Base-by-base conservation (phyloP, 1,139 yeast genomes). In the Geotrichum restrictum region DNA sequence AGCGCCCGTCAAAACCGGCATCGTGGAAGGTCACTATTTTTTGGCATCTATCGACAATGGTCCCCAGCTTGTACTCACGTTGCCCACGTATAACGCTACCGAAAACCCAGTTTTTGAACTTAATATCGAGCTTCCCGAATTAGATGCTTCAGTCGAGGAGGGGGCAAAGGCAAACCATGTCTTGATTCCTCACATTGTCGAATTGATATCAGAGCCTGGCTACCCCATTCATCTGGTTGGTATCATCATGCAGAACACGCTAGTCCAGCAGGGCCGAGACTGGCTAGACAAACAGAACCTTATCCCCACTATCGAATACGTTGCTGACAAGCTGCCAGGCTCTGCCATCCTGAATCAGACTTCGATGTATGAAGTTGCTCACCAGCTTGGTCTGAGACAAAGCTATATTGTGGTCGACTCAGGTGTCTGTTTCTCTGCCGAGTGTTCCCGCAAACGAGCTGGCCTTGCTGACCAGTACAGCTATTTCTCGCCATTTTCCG, bases 81-180 rank as follows among this genome's bases (percentile, higher is more conserved):
- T 54, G 24, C 57, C 57, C 24, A n/a, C 45, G 13, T 54, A 54
- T 34, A 49, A 49, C 31, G 57, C 57, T 6, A 33, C 52, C n/a
- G 53, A 51, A 21, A 51, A 51, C 42, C 49, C 48, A 3, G 48
- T 45, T 21, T 54, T 54, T 43, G 57, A 54, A 13, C 42, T 54
- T 44, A 39, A 27, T 44, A 43, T 54, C 16, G 50, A 53, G 13
- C 31, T 53, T 6, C 54, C 52, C 3, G 42, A 48, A 16, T 19
- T 48, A 11, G 49, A 48, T 8, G 44, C 45, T 3, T 29, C 44
- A 16, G 33, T 49, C 16, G 33, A 31, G 13, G 11, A 14, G n/a
- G 45, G 39, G 2, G 47, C 53, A 3, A 41, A 41, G 32, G 21
- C 32, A 8, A 19, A 22, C 29, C 37, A 47, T 4, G 41, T 47